Base-by-base conservation (phyloP, 257 asterid species). In the Solanum lycopersicoides region DNA sequence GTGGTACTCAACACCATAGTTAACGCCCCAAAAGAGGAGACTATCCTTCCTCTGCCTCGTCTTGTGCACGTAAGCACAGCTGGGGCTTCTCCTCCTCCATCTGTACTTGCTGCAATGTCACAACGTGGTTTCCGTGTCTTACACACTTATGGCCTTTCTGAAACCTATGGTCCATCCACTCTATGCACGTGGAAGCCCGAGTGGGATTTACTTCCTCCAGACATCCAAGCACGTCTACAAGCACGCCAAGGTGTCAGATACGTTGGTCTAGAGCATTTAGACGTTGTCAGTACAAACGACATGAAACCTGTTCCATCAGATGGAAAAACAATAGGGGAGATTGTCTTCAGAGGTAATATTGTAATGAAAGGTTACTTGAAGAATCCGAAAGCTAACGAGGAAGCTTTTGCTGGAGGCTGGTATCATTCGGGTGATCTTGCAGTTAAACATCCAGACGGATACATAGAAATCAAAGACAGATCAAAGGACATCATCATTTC, bases 391-490 rank as follows among this genome's bases (percentile, higher is more conserved):
- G 98, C 98, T 9, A 96, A 96, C 18, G 82, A 91, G 35, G 98
- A 95, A 77, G 88, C 98, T 30, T 96, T 95, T 12, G 95, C 98
- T 6, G 86, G 87, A 8, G 99, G 99, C 21, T 96, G 98, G 96
- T 96, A 89, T 88, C 99, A 96, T 56, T 96, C 99, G 0, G 99
- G 99, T n/a, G 99, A 96, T 89, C 93, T 96, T 1, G 99, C 95
- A 2, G 99, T 96, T 23, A 96, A 95, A 87, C 98, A 95, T 86
- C 92, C 94, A 0, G 99, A 96, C 68, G 97, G 97, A 2, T 96
- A 96, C 56, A 92, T 96, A 20, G 99, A 96, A 83, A 94, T 96
- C 37, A 96, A 93, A 82, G 99, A 96, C 82, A 73, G 98, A 32
- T 96, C 99, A 3, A 96, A 96, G 92, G 99, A 96, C 87, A 96